Base-by-base conservation (phyloP, 148 eudicot genomes). In the Persicaria tinctoria region DNA sequence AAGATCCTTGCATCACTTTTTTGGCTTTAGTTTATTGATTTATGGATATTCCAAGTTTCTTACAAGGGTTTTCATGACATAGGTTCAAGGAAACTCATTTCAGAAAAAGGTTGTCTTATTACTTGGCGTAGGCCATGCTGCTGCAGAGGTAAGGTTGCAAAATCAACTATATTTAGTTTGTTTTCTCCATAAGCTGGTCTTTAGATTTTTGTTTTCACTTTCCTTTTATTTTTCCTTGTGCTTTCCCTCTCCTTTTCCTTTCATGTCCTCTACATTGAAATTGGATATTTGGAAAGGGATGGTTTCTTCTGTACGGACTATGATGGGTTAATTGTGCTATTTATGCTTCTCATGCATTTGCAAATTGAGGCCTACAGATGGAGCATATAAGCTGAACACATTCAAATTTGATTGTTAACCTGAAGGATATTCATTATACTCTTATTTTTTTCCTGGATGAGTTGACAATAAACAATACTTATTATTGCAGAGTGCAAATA, bases 1-100 rank as follows among this genome's bases (percentile, higher is more conserved):
- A 64, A 64, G 10, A 41, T 7, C 1, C 48, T 66, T 41, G 5
- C 46, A 63, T 9, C 68, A 63, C 18, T 66, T 66, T 13, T 41
- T 13, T 41, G 3, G 70, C 17, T 3, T 64, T 41, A 38, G 18
- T 13, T 64, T 64, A n/a, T 64, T 66, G 18, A 64, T 64, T 38
- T 66, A 38, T 41, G 48, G 70, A 66, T 38, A 7, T 73, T 27
- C 8, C 27, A 73, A 59, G 23, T 68, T 72, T 18, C 71, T 75
- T 23, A 72, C 48, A 46, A 69, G 64, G 46, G 64, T 64, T 57
- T 41, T 76, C 53, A 72, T 76, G 63, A 49, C 75, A 46, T 81
- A 94, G 98, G 93, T 82, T 73, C 93, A 87, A 68, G 99, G 99
- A 66, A 89, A 95, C 83, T 92, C 99, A 45, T 95, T 95, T 83